A percentile compares a stretch with the other conserved stretches of the same genome.
Conservation (phyloP, 202 grass and related monocot genomes). For the Panicum virgatum region DNA sequence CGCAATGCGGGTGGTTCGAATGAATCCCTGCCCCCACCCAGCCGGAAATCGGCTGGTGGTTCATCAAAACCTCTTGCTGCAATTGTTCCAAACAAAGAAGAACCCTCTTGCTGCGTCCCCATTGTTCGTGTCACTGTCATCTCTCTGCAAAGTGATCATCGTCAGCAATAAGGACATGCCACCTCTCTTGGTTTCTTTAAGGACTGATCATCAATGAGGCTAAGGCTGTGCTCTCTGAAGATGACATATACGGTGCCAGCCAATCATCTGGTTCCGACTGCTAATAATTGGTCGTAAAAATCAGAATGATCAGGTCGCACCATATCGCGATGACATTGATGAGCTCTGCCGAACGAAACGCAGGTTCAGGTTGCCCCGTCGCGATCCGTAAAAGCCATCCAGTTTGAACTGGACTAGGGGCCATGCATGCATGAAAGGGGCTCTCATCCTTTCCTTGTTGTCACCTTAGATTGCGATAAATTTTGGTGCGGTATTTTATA, state of each 20-base stretch:
- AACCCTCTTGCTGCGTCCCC: background rate
- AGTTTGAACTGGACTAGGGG: background rate
- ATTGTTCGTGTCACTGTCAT: background rate
- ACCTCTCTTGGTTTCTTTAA: constrained; percentile 18
- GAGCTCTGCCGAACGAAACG: background rate
- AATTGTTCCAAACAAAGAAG: background rate
- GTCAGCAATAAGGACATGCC: background rate
- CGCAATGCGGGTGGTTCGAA: background rate
- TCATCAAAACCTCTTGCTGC: background rate
- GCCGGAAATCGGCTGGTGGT: background rate
- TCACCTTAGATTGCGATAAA: background rate
- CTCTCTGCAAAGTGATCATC: background rate
- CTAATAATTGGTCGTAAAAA: constrained; percentile 7
- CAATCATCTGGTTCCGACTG: background rate
- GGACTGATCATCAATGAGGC: too few species aligned
- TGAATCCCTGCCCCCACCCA: too few species aligned
- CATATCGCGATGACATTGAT: background rate
- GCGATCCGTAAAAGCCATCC: constrained; percentile 15
- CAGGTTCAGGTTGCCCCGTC: background rate
- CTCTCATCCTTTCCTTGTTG: background rate
- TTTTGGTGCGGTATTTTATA: background rate
- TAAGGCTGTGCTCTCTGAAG: background rate
- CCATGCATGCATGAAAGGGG: background rate
- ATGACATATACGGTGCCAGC: background rate
- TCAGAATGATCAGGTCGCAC: background rate